Evolutionary conservation across 805 yeast species (phyloP).

Genomic region (Yarrowia sp.): DNA sequence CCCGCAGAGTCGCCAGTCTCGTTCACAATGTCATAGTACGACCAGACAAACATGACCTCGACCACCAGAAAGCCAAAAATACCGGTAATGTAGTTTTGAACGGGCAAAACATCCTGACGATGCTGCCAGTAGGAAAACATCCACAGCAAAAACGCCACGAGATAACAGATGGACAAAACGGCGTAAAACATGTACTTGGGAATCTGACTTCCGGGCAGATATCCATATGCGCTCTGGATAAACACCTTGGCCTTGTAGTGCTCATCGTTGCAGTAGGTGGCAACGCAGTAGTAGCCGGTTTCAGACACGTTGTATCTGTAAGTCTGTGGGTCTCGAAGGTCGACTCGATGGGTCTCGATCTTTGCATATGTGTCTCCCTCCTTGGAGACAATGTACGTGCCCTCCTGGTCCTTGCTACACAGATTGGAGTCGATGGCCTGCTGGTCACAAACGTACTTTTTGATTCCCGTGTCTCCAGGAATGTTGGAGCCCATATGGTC

Average conservation of each 20-base stretch:
- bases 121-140: conserved; percentile 81
- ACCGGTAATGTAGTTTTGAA: conserved; percentile 86
- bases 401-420: conserved; percentile 55
- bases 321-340: conserved; percentile 56
- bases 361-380: conserved; percentile 48
- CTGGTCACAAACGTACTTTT: conserved; percentile 72
- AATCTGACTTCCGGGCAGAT: conserved; percentile 81
- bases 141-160: conserved; percentile 75
- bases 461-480: conserved; percentile 7
- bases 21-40: conserved; percentile 82
- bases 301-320: conserved; percentile 60
- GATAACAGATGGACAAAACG: conserved; percentile 75
- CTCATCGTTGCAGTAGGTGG: conserved; percentile 45
- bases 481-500: conserved; percentile 55
- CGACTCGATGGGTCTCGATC: conserved; percentile 55
- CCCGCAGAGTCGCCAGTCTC: conserved; percentile 50
- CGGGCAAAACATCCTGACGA: conserved; percentile 79
- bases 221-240: conserved; percentile 90
- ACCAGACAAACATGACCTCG: conserved; percentile 87
- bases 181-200: conserved; percentile 91
- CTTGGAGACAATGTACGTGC: conserved; percentile 58
- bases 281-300: conserved; percentile 92
- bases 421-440: conserved; percentile 52
- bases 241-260: conserved; percentile 65
- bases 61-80: conserved; percentile 76